Evolutionary conservation across 352 stramenopile genomes (phyloP), one percentile per base, ranked within the genome.

Genomic region (Globisporangium mamillatum): DNA sequence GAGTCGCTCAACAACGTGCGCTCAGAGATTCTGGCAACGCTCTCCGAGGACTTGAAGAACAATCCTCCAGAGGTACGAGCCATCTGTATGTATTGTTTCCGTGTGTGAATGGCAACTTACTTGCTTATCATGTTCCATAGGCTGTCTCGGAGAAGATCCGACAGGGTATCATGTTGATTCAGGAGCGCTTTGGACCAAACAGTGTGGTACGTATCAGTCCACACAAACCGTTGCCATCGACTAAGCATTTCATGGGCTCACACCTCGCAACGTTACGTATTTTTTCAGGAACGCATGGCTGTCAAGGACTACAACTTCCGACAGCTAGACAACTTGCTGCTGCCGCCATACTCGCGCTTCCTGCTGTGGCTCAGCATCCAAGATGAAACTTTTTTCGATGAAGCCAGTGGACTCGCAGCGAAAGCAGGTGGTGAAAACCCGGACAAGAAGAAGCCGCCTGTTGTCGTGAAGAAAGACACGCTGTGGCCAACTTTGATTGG

Each of bases 261-360:
- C 27, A 46, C 8, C 36, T 2, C 22, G 10, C 14, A 14, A 25
- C 24, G 60, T 34, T 2, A 20, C 0, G 7, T 50, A 20, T 54
- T 44, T 46, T 9, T 53, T 12, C 24, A 90, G 80, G 85, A 96
- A 74, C 84, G 89, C n/a, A 73, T 86, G 25, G 88, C 87, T 20
- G 83, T 96, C 12, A 93, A 95, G 65, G 88, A 96, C 67, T 96
- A 95, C 75, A 93, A 96, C 72, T 96, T 96, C 58, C 88, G 86
- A 12, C 87, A 95, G 67, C 84, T 96, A 0, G 86, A 95, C 64
- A 95, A 93, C 64, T 53, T 95, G 59, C 62, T 96, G 29, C 66
- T 96, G 10, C 89, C 89, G 63, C 89, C 89, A n/a, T 96, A 96
- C 75, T 94, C 83, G 68, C 87, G 89, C 16, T 95, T 96, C 62